phyloP scores from a whole-genome alignment of 169 alveolate species.

The Plasmodium malariae region DNA sequence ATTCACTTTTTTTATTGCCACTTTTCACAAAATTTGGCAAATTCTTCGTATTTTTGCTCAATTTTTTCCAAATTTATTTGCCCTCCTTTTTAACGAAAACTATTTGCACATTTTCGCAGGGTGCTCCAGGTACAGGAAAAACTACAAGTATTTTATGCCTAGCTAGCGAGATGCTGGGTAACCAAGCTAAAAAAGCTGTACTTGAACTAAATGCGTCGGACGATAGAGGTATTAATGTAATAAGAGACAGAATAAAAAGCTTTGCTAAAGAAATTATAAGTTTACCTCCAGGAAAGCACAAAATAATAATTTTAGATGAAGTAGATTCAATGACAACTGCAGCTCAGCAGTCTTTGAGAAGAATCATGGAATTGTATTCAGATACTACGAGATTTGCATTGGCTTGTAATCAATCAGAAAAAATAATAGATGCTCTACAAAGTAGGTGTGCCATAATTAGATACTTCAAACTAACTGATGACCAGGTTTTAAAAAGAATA shows the following conservation, averaged over 20 bases:
- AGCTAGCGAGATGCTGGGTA: conserved; percentile 96
- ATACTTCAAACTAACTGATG: conserved; percentile 95
- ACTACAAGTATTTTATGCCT: conserved; percentile 98
- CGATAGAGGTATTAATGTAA: conserved; percentile 99
- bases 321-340: conserved; percentile 99
- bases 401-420: conserved; percentile 98
- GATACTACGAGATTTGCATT: conserved; percentile 98
- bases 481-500: conserved; percentile 92
- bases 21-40: no score
- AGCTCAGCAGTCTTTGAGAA: conserved; percentile 99
- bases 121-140: conserved; percentile 99
- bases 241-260: conserved; percentile 97
- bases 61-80: neutral
- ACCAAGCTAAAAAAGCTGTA: conserved; percentile 91
- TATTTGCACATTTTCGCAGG: conserved; percentile 84
- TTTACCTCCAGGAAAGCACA: conserved; percentile 95
- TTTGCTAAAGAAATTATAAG: conserved; percentile 96
- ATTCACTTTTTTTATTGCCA: neutral
- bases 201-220: conserved; percentile 99
- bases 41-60: conserved; percentile 8
- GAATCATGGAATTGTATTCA: conserved; percentile 98
- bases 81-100: neutral
- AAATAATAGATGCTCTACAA: conserved; percentile 99
- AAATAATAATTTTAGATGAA: conserved; percentile 98
- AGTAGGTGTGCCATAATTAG: conserved; percentile 99